A percentile compares a stretch with the other conserved stretches of the same genome.
phyloP scores from a whole-genome alignment of 768 basidiomycete genomes.

The Lactifluus piperatus region DNA sequence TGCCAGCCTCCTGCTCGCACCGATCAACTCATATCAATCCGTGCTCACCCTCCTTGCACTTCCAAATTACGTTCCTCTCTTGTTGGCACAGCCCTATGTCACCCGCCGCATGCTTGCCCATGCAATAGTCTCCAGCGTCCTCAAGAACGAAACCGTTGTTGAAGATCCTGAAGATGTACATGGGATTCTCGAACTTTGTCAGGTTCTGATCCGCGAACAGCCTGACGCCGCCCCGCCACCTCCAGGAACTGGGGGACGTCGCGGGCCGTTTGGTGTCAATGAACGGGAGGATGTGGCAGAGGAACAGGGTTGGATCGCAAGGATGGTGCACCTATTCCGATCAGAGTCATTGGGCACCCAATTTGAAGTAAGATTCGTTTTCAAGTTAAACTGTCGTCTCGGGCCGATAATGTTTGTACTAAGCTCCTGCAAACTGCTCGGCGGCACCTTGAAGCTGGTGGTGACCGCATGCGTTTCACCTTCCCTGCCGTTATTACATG shows the following conservation, averaged over 20 bases:
- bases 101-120: conserved; percentile 91
- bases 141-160: conserved; percentile 95
- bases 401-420: not conserved
- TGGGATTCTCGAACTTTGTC: conserved; percentile 87
- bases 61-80: conserved; percentile 78
- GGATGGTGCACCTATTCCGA: conserved; percentile 95
- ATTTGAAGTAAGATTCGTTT: conserved; percentile 57
- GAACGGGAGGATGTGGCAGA: conserved; percentile 93
- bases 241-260: conserved; percentile 38
- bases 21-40: conserved; percentile 94
- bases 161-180: conserved; percentile 92
- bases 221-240: conserved; percentile 40
- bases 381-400: not conserved
- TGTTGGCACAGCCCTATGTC: conserved; percentile 79
- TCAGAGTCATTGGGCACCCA: conserved; percentile 82
- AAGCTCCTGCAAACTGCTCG: conserved; percentile 89
- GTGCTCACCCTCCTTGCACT: conserved; percentile 96
- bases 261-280: conserved; percentile 43
- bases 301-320: conserved; percentile 97
- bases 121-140: conserved; percentile 85
- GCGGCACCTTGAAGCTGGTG: conserved; percentile 82
- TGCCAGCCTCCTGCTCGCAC: conserved; percentile 84
- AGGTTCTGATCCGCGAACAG: conserved; percentile 86
- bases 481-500: conserved; percentile 95
- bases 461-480: conserved; percentile 92